Base-by-base conservation (phyloP, 2,329 filamentous ascomycete species). In the Fusarium metavorans region DNA sequence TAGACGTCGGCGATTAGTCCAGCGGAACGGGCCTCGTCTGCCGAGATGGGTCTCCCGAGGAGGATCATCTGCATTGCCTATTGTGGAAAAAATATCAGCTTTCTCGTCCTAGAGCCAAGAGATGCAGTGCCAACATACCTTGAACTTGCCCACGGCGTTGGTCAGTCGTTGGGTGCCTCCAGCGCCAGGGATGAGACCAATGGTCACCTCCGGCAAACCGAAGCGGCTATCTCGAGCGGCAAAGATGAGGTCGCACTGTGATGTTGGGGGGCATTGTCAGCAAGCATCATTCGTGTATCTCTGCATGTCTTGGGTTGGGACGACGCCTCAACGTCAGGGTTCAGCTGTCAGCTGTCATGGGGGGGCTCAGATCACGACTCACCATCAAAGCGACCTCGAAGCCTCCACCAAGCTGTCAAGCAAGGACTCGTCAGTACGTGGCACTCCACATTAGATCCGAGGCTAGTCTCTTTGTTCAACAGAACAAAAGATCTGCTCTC, bases 331-430 rank as follows among this genome's bases (percentile, higher is more conserved):
- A 62, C 18, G 10, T 37, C 63, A 68, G 65, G 25, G 25, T 63
- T 56, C 68, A 45, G 54, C 54, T 16, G 34, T 35, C 45, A 56
- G 27, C 57, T 39, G 32, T 66, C 27, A 25, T 14, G 9, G 52
- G 43, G 43, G 43, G 43, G n/a, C 54, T 58, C 54, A 35, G 34
- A 20, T 56, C 52, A 27, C 30, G 43, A 79, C 76, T 79, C 78
- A 87, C 85, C 75, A 84, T 84, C 34, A 88, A 80, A 5, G 86
- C 86, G 48, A 88, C 77, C 67, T 88, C 87, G 63, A 87, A 88
- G 6, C 87, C 87, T 16, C 87, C 87, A 34, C 87, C 87, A 34
- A 88, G 82, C 86, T 86, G 63, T 66, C 70, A 65, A 79, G 62
- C 52, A 54, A 41, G 48, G 39, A 58, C 64, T 23, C 50, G 34